Percentiles rank a stretch among this genome's conserved stretches.
These are phyloP conservation scores for Xylariomycetidae sp. DNA, from an alignment of 2,329 filamentous ascomycete genomes.

Conservation along the genomic window DNA sequence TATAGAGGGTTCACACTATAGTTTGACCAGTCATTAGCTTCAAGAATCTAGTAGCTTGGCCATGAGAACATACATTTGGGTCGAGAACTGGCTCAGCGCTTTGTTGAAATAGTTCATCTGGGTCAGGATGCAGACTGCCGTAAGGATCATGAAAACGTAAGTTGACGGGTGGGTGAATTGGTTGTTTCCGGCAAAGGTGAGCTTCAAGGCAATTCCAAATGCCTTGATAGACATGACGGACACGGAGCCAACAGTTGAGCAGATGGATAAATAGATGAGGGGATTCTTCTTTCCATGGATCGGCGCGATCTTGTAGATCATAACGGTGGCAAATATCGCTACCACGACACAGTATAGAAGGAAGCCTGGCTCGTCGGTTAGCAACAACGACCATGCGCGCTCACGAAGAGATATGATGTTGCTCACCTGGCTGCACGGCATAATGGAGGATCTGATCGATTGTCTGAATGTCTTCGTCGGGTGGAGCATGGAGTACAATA, in stretches of 20 bases:
- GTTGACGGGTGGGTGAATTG: slow-evolving; percentile 94
- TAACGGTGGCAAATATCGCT: slow-evolving; percentile 77
- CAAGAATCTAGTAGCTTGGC: no score
- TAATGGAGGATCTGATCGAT: slow-evolving; percentile 89
- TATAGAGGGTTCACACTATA: slow-evolving; percentile 87
- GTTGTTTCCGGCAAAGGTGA: slow-evolving; percentile 89
- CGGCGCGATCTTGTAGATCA: slow-evolving; percentile 95
- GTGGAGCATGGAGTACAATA: slow-evolving; percentile 93
- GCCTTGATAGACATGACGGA: slow-evolving; percentile 99
- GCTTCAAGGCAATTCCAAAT: slow-evolving; percentile 94
- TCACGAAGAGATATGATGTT: no score
- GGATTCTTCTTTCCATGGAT: slow-evolving; percentile 92
- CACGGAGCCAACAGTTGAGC: slow-evolving; percentile 92
- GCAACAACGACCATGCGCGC: slow-evolving; percentile 4
- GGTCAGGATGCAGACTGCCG: slow-evolving; percentile 87
- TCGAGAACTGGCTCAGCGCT: slow-evolving; percentile 91
- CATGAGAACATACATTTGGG: slow-evolving; percentile 96
- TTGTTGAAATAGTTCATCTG: slow-evolving; percentile 99
- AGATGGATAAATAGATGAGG: slow-evolving; percentile 94
- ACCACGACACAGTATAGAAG: slow-evolving; percentile 80
- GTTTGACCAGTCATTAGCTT: no score
- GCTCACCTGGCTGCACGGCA: slow-evolving; percentile 82
- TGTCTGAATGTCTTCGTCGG: slow-evolving; percentile 84
- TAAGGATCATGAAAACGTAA: slow-evolving; percentile 95
- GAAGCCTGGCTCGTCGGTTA: slow-evolving; percentile 60